These are phyloP conservation scores for Pseudogymnoascus sp. DNA, from an alignment of 2,329 filamentous ascomycete species.

Conservation along the genomic window DNA sequence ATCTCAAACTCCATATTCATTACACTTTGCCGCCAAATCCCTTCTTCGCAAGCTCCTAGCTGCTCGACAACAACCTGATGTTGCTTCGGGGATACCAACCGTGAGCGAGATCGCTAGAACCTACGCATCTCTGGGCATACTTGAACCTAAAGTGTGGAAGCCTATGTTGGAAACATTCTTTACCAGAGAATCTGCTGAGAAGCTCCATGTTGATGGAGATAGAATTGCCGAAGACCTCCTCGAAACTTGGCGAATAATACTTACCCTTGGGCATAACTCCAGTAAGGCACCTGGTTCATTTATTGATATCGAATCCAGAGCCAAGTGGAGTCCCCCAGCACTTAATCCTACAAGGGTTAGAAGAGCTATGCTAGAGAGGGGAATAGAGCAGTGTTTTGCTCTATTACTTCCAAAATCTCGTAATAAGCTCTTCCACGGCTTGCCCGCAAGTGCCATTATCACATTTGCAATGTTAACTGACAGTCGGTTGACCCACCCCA, in stretches of 20 bases:
- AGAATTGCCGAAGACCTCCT: constrained; percentile 20
- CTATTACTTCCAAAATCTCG: constrained; percentile 19
- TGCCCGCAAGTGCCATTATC: constrained; percentile 22
- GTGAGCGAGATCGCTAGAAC: constrained; percentile 23
- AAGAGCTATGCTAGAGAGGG: constrained; percentile 14
- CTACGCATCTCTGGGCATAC: constrained; percentile 21
- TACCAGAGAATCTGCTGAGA: neutral
- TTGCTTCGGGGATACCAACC: constrained; percentile 20
- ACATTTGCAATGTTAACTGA: constrained; percentile 21
- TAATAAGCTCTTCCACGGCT: constrained; percentile 9
- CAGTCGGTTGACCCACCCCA: neutral
- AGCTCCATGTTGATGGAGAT: neutral
- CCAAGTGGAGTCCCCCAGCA: neutral
- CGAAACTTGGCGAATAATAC: constrained; percentile 21
- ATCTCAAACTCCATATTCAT: constrained; percentile 16
- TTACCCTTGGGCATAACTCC: neutral
- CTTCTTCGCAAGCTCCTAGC: constrained; percentile 20
- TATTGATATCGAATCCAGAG: neutral
- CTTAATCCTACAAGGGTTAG: constrained; percentile 10
- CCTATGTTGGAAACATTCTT: constrained; percentile 19
- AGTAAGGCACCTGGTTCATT: neutral
- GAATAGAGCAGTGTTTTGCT: constrained; percentile 14
- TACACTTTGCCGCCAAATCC: constrained; percentile 14
- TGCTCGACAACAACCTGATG: constrained; percentile 18
- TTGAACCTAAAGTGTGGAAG: constrained; percentile 22